phyloP scores from a whole-genome alignment of 73 alveolate species.

The Paramecium tetraurelia region DNA sequence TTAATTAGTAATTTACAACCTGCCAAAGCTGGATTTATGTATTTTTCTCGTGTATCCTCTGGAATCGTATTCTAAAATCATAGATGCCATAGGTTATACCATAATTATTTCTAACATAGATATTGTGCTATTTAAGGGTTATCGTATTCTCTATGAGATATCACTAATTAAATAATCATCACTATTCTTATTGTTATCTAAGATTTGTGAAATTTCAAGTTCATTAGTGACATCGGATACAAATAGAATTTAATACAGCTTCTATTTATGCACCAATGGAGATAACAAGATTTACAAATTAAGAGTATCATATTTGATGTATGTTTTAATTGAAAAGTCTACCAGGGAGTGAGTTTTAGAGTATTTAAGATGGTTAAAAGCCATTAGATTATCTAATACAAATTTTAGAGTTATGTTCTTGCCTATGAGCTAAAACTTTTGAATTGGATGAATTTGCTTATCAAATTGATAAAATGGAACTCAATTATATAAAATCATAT shows the following conservation, averaged over 20 bases:
- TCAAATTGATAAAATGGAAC: background rate
- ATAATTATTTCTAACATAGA: background rate
- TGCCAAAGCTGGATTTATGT: background rate
- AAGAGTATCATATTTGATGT: background rate
- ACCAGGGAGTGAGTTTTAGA: background rate
- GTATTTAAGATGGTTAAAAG: background rate
- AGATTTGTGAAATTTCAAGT: background rate
- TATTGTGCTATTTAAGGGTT: background rate
- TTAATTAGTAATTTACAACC: background rate
- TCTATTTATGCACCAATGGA: background rate
- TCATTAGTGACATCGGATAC: background rate
- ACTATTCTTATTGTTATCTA: background rate
- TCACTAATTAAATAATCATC: background rate
- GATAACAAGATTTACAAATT: background rate
- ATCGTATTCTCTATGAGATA: background rate
- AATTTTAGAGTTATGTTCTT: background rate
- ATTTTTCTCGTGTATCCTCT: background rate
- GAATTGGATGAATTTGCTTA: background rate
- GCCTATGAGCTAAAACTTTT: background rate
- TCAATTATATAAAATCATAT: background rate
- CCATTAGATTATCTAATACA: background rate
- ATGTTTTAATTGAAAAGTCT: background rate
- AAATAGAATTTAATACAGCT: background rate
- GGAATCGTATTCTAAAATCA: background rate
- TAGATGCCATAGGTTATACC: background rate